Evolutionary conservation across 2,329 filamentous ascomycete species (phyloP), one percentile per base, ranked within the genome.

Genomic region (Myriangium duriaei): DNA sequence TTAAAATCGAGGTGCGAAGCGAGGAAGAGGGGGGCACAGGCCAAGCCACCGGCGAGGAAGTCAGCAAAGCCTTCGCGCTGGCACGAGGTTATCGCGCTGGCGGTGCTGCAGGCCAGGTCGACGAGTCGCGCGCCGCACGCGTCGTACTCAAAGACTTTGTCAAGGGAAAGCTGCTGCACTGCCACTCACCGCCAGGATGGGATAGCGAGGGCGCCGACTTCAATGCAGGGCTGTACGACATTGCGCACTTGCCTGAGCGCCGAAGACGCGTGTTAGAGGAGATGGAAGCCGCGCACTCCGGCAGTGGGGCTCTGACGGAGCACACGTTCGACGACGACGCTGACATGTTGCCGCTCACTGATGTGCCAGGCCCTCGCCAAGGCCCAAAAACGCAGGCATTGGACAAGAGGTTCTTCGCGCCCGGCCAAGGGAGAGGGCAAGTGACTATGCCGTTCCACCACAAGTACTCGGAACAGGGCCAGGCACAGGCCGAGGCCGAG

Each of bases 91-190:
- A 93, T 64, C 79, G 81, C 41, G 95, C 87, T 4, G 79, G 82
- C 38, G 91, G 91, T 52, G 73, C 83, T 21, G 45, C 51, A 6
- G 88, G 91, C 6, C 82, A 91, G 54, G 88, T 91, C 0, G 91
- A 98, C 52, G 86, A 94, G 64, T 92, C 86, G 1, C 74, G 91
- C 50, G 91, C 91, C 5, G 86, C 88, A 4, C 74, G 91, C 37
- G 81, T 84, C 49, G 71, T 98, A 11, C 72, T 98, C 16, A 98
- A 98, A 58, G 91, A 98, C 63, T 98, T 96, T 53, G 91, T 98
- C 49, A 93, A 81, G 56, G 91, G 91, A 45, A 96, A 95, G 63
- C 72, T 98, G 0, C 72, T 96, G 4, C 96, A 81, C 64, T 91
- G 86, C 48, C 79, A 88, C 51, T 87, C 91, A 4, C 91, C 91